Percentiles rank a stretch among this genome's conserved stretches.
Evolutionary conservation across 2,329 filamentous ascomycete genomes (phyloP).

Genomic region (Lasiodiplodia sp.): DNA sequence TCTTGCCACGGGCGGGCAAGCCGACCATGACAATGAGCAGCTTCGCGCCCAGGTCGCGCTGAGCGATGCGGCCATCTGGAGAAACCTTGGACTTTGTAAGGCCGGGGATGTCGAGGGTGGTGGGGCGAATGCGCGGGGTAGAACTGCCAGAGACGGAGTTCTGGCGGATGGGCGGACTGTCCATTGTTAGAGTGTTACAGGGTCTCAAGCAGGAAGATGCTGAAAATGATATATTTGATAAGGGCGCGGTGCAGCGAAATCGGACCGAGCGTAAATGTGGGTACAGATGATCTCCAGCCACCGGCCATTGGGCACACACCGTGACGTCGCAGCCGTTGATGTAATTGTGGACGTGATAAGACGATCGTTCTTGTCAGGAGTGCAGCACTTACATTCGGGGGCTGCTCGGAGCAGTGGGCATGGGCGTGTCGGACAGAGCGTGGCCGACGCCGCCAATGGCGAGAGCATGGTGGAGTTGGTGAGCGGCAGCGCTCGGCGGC

Average conservation of each 20-base stretch:
- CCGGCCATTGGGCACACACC: slow-evolving; percentile 3
- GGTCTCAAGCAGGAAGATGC: slow-evolving; percentile 30
- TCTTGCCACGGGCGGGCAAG: slow-evolving; percentile 92
- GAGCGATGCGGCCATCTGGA: slow-evolving; percentile 91
- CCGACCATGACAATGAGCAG: slow-evolving; percentile 99
- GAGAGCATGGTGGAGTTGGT: slow-evolving; percentile 26
- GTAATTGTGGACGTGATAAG: slow-evolving; percentile 28
- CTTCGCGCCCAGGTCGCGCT: slow-evolving; percentile 94
- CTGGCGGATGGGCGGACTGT: slow-evolving; percentile 71
- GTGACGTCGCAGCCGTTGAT: slow-evolving; percentile 28
- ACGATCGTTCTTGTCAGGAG: slow-evolving; percentile 10
- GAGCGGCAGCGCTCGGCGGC: slow-evolving; percentile 33
- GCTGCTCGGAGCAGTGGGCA: slow-evolving; percentile 67
- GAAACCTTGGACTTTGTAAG: slow-evolving; percentile 95
- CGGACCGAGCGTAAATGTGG: slow-evolving; percentile 30
- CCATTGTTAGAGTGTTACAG: slow-evolving; percentile 32
- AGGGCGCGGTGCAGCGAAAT: slow-evolving; percentile 27
- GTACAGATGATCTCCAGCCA: slow-evolving; percentile 29
- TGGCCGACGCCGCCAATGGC: slow-evolving; percentile 56
- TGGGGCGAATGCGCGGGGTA: slow-evolving; percentile 86
- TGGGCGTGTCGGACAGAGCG: slow-evolving; percentile 68
- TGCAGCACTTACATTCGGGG: slow-evolving; percentile 63
- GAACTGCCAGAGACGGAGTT: slow-evolving; percentile 70
- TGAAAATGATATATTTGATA: slow-evolving; percentile 28
- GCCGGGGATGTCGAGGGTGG: slow-evolving; percentile 94